Percentiles rank a stretch among this genome's conserved stretches.
These are phyloP conservation scores for Lecanicillium sp. DNA, from an alignment of 2,329 filamentous ascomycete genomes.

Conservation along the genomic window DNA sequence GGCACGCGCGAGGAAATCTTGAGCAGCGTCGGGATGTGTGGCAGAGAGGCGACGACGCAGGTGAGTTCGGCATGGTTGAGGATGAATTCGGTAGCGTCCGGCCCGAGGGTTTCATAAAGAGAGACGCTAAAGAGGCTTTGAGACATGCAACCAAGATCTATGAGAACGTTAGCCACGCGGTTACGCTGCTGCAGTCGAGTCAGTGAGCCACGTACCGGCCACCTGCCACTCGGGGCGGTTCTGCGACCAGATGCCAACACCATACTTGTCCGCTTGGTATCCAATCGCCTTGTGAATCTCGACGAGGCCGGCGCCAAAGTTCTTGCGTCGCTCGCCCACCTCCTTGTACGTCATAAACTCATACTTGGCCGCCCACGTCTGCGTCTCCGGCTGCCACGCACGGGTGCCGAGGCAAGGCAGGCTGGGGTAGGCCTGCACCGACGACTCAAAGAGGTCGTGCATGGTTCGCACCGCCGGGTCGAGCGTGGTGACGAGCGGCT, in stretches of 20 bases:
- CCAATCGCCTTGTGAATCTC: slow-evolving; percentile 66
- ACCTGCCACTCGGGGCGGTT: slow-evolving; percentile 84
- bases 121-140: slow-evolving; percentile 87
- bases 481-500: slow-evolving; percentile 57
- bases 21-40: slow-evolving; percentile 73
- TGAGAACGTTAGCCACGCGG: background rate
- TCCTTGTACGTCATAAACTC: slow-evolving; percentile 72
- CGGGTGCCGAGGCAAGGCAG: slow-evolving; percentile 66
- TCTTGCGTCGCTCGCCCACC: slow-evolving; percentile 62
- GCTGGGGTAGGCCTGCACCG: slow-evolving; percentile 51
- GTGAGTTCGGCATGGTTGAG: slow-evolving; percentile 78
- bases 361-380: slow-evolving; percentile 62
- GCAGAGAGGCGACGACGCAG: slow-evolving; percentile 70
- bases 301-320: slow-evolving; percentile 71
- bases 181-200: no score
- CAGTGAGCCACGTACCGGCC: background rate
- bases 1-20: slow-evolving; percentile 73
- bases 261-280: slow-evolving; percentile 57
- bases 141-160: slow-evolving; percentile 82
- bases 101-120: slow-evolving; percentile 91
- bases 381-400: slow-evolving; percentile 62
- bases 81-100: slow-evolving; percentile 89
- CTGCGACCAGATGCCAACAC: slow-evolving; percentile 77
- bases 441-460: slow-evolving; percentile 67
- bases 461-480: slow-evolving; percentile 60